Percentiles rank a stretch among this genome's conserved stretches.
These are phyloP conservation scores for Tricholoma bakamatsutake DNA, from an alignment of 768 basidiomycete genomes.

Conservation along the genomic window DNA sequence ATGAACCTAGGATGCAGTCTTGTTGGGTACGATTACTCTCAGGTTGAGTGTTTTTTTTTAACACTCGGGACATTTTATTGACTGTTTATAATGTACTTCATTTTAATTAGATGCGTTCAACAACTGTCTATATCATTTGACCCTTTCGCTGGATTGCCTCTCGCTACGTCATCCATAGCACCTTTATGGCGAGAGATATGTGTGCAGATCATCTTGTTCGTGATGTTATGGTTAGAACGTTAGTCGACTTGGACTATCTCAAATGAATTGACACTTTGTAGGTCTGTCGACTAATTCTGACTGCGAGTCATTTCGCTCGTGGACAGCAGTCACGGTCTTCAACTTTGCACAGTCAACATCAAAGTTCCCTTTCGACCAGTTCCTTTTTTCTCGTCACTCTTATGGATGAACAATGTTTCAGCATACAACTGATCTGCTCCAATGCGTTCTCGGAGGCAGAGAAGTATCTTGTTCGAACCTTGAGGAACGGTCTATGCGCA, in stretches of 20 bases:
- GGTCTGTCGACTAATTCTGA: not conserved
- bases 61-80: too few species aligned
- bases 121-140: not conserved
- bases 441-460: too few species aligned
- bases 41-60: too few species aligned
- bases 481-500: too few species aligned
- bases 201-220: not conserved
- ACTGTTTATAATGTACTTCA: too few species aligned
- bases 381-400: not conserved
- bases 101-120: too few species aligned
- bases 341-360: not conserved
- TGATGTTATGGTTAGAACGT: not conserved
- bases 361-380: not conserved
- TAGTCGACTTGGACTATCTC: not conserved
- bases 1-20: too few species aligned
- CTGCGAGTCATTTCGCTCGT: not conserved
- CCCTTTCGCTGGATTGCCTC: not conserved
- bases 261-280: not conserved
- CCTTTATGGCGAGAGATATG: not conserved
- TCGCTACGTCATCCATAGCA: not conserved
- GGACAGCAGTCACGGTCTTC: not conserved
- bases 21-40: too few species aligned
- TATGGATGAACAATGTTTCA: not conserved
- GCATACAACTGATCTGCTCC: not conserved
- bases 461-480: too few species aligned